Conservation (phyloP, 768 basidiomycete genomes). For the Lactarius sanguifluus region DNA sequence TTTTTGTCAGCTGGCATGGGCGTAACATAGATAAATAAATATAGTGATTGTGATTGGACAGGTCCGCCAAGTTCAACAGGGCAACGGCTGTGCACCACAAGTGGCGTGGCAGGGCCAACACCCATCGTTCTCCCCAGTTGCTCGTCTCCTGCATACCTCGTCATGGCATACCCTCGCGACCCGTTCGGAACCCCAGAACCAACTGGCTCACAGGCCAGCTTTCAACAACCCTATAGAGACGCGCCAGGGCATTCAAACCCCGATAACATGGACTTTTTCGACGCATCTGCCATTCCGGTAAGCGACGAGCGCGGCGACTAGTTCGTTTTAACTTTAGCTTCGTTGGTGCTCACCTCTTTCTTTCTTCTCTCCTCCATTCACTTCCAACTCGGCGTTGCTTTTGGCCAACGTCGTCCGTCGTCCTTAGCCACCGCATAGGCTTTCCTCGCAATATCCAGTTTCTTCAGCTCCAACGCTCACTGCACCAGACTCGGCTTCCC, state of each 20-base stretch:
- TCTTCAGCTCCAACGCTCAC: not conserved
- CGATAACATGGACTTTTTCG: constrained; percentile 19
- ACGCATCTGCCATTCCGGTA: constrained; percentile 14
- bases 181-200: constrained; percentile 23
- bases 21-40: not conserved
- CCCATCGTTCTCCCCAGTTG: not conserved
- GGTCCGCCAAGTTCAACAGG: not conserved
- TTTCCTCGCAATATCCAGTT: constrained; percentile 2
- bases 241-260: not conserved
- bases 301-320: not conserved
- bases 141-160: not conserved
- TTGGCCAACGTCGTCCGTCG: constrained; percentile 8
- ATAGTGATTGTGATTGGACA: not conserved
- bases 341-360: not conserved
- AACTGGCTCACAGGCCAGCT: not conserved
- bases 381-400: constrained; percentile 9
- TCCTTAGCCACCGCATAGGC: constrained; percentile 15
- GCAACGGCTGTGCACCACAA: not conserved
- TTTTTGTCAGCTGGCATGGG: not conserved
- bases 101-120: not conserved
- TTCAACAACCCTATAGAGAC: constrained; percentile 14
- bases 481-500: constrained; percentile 14
- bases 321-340: not conserved
- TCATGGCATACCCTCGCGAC: constrained; percentile 11
- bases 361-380: not conserved